These are phyloP conservation scores for Rhizophagus prolifer DNA, from an alignment of 192 early-diverging fungal genomes.

Conservation along the genomic window DNA sequence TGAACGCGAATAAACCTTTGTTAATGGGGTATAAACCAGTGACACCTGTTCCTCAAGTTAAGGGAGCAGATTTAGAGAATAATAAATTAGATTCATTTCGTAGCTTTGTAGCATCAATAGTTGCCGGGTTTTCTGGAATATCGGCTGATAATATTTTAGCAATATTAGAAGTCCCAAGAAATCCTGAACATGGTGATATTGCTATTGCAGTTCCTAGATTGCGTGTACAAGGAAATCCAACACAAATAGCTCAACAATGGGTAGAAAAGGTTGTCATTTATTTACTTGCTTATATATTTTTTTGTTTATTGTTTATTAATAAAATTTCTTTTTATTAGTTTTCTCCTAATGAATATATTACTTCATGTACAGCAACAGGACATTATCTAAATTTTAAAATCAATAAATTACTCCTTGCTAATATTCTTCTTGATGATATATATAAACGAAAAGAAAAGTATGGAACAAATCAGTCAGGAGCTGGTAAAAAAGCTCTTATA, in stretches of 20 bases:
- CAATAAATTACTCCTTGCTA: slow-evolving; percentile 52
- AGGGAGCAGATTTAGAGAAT: slow-evolving; percentile 45
- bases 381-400: slow-evolving; percentile 80
- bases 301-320: not conserved
- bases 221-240: slow-evolving; percentile 70
- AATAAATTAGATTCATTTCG: slow-evolving; percentile 68
- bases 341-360: slow-evolving; percentile 56
- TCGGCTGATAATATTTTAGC: slow-evolving; percentile 46
- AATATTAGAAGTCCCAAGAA: slow-evolving; percentile 62
- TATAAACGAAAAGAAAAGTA: slow-evolving; percentile 53
- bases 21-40: not conserved
- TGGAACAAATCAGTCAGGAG: slow-evolving; percentile 64
- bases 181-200: slow-evolving; percentile 64
- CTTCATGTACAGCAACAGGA: slow-evolving; percentile 52
- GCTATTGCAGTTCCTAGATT: slow-evolving; percentile 67
- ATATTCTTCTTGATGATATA: slow-evolving; percentile 56
- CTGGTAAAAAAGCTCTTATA: slow-evolving; percentile 78
- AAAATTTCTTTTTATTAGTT: slow-evolving; percentile 40
- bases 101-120: slow-evolving; percentile 55
- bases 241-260: slow-evolving; percentile 60
- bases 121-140: slow-evolving; percentile 53
- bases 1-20: not conserved
- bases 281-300: not conserved
- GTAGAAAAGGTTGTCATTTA: slow-evolving; percentile 49
- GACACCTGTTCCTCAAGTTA: slow-evolving; percentile 29